Evolutionary conservation across 1,139 yeast genomes (phyloP).

Genomic region (Nadsonia commutata): DNA sequence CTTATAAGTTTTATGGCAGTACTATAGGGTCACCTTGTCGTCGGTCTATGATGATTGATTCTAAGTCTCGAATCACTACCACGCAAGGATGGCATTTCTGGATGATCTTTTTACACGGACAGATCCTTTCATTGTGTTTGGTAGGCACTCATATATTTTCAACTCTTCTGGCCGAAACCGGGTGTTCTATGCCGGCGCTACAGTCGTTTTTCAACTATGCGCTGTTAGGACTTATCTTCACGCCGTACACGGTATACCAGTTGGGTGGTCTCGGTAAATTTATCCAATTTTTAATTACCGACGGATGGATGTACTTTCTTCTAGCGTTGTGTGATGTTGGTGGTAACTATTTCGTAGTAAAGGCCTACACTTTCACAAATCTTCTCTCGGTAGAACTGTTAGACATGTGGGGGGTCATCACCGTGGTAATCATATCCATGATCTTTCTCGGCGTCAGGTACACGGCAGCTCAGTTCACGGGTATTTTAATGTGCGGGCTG

Average conservation of each 20-base stretch:
- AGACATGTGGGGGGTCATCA: constrained; percentile 31
- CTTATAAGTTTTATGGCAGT: no score
- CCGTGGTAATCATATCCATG: constrained; percentile 28
- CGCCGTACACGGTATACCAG: constrained; percentile 26
- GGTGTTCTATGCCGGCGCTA: constrained; percentile 29
- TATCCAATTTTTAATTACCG: constrained; percentile 17
- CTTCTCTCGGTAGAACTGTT: constrained; percentile 29
- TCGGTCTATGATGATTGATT: no score
- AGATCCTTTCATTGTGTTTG: constrained; percentile 27
- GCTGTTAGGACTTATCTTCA: constrained; percentile 23
- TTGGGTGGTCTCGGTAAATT: constrained; percentile 24
- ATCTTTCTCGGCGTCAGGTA: constrained; percentile 28
- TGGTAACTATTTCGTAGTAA: constrained; percentile 31
- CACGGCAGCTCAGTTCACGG: constrained; percentile 31
- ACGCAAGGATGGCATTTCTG: constrained; percentile 21
- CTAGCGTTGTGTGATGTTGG: constrained; percentile 31
- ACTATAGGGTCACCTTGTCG: no score
- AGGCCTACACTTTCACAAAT: constrained; percentile 30
- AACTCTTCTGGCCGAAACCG: constrained; percentile 24
- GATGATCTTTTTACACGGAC: constrained; percentile 29
- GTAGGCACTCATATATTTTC: constrained; percentile 31
- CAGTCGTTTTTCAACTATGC: constrained; percentile 29
- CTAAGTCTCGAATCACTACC: no score
- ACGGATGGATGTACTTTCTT: constrained; percentile 30
- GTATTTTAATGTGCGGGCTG: constrained; percentile 27